Evolutionary conservation across 371 early-diverging fungal genomes (phyloP).

Genomic region (Basidiobolus meristosporus): DNA sequence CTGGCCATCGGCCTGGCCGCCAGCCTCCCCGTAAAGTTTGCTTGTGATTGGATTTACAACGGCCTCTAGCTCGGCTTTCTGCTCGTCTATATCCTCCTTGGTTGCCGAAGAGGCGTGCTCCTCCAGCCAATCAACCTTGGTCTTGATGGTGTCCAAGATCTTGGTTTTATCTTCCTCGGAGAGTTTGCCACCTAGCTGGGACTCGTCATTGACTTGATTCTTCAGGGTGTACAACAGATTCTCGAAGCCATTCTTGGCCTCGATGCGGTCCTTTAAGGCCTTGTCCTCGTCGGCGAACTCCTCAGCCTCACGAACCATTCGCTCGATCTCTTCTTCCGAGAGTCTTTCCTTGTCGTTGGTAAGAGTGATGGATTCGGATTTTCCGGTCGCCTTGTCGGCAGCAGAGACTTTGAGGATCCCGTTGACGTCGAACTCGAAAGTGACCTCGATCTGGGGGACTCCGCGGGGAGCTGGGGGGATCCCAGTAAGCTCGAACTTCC

Average conservation of each 20-base stretch:
- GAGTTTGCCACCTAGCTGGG: conserved; percentile 67
- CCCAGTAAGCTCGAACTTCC: conserved; percentile 91
- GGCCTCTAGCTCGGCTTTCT: conserved; percentile 89
- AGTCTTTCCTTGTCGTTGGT: conserved; percentile 97
- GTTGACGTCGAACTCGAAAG: conserved; percentile 95
- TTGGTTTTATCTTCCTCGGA: conserved; percentile 69
- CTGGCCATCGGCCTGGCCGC: no score
- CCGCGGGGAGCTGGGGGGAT: conserved; percentile 94
- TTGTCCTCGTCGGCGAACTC: conserved; percentile 93
- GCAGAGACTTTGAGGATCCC: conserved; percentile 96
- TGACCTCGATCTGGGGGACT: conserved; percentile 95
- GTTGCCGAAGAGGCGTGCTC: conserved; percentile 69
- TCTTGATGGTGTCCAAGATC: conserved; percentile 58
- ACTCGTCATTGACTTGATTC: conserved; percentile 64
- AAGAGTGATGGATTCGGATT: conserved; percentile 89
- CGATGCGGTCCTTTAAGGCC: conserved; percentile 51
- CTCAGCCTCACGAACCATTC: conserved; percentile 92
- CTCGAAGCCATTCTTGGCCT: conserved; percentile 65
- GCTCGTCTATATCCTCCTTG: conserved; percentile 85
- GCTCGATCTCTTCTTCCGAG: conserved; percentile 91
- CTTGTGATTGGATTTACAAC: conserved; percentile 91
- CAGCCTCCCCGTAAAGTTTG: conserved; percentile 66
- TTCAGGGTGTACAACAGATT: conserved; percentile 70
- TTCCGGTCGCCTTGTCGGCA: conserved; percentile 86
- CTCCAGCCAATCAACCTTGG: conserved; percentile 79